These are phyloP conservation scores for Podospora pseudopauciseta DNA, from an alignment of 495 filamentous ascomycete species.

Conservation along the genomic window DNA sequence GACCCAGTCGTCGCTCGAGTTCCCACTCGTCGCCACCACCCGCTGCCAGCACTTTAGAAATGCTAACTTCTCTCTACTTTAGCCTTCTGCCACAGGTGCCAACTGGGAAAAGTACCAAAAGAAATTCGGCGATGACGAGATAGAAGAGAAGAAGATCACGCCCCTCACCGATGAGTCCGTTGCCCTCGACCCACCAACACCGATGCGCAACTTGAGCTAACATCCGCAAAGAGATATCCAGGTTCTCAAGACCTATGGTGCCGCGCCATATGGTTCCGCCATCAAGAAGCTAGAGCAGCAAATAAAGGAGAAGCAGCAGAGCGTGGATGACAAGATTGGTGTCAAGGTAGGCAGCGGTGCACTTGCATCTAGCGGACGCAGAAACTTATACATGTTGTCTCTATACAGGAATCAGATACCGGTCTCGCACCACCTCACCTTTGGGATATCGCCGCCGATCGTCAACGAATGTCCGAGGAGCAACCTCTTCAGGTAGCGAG, in stretches of 20 bases:
- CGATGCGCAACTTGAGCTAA: conserved; percentile 35
- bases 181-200: neutral
- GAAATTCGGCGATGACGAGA: conserved; percentile 91
- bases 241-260: conserved; percentile 98
- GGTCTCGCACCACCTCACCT: conserved; percentile 96
- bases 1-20: neutral
- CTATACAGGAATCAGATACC: conserved; percentile 85
- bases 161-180: conserved; percentile 92
- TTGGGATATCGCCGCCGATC: conserved; percentile 96
- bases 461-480: conserved; percentile 97
- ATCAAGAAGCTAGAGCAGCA: conserved; percentile 96
- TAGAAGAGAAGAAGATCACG: conserved; percentile 98
- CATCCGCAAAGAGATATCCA: conserved; percentile 78
- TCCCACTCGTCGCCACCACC: neutral
- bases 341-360: conserved; percentile 41
- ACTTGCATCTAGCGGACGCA: neutral
- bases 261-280: conserved; percentile 86
- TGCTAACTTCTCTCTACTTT: conserved; percentile 21
- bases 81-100: conserved; percentile 87
- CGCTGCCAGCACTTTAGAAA: neutral
- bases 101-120: conserved; percentile 99
- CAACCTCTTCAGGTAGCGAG: conserved; percentile 95
- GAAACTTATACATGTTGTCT: conserved; percentile 2
- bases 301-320: conserved; percentile 95
- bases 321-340: conserved; percentile 96